Evolutionary conservation across 169 alveolate species (phyloP).

Genomic region (Plasmodium gonderi): DNA sequence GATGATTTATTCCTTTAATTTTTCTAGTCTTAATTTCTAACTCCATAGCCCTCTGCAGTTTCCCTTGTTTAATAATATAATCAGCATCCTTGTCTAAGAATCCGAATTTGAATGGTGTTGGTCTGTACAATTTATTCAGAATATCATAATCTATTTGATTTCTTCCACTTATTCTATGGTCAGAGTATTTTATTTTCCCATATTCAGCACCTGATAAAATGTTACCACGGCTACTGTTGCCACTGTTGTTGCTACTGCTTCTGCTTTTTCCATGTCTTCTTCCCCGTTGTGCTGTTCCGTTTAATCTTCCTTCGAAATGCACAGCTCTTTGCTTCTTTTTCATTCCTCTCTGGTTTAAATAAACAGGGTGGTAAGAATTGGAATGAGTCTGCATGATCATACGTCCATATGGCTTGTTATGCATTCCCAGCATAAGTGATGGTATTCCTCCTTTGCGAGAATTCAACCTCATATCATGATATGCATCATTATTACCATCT

Average conservation of each 20-base stretch:
- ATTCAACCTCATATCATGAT: background rate
- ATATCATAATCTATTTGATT: constrained; percentile 48
- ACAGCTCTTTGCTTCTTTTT: background rate
- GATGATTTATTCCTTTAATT: constrained; percentile 61
- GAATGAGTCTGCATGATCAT: background rate
- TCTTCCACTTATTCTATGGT: background rate
- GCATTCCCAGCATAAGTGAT: background rate
- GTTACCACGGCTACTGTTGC: background rate
- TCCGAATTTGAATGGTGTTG: constrained; percentile 68
- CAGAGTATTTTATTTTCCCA: background rate
- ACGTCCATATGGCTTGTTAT: background rate
- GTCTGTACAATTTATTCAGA: constrained; percentile 41
- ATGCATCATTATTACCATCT: background rate
- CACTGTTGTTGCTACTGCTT: background rate
- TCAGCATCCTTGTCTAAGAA: constrained; percentile 66
- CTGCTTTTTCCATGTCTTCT: background rate
- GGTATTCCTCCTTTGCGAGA: background rate
- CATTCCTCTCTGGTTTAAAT: background rate
- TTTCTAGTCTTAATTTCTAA: constrained; percentile 72
- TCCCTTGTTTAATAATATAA: constrained; percentile 69
- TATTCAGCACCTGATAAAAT: background rate
- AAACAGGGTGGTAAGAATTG: background rate
- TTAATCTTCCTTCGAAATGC: background rate
- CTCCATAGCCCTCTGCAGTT: constrained; percentile 66
- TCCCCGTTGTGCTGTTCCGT: background rate